Evolutionary conservation across 2,329 filamentous ascomycete species (phyloP).

Genomic region (Fusarium pseudograminearum): DNA sequence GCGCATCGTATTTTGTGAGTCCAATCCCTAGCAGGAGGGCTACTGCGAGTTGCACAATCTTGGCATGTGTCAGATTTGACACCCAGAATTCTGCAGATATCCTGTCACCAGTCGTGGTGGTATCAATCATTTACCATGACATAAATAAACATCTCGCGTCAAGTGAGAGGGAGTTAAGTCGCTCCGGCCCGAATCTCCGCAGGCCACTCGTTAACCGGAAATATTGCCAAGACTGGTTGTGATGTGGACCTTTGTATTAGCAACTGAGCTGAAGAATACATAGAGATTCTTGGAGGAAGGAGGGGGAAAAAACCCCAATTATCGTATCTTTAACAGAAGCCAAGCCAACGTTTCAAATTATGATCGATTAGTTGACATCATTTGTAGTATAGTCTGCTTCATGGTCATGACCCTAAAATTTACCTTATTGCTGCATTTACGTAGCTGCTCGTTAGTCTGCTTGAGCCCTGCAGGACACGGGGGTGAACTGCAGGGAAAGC

Average conservation of each 20-base stretch:
- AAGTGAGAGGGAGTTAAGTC: background rate
- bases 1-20: slow-evolving; percentile 24
- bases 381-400: background rate
- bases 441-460: slow-evolving; percentile 19
- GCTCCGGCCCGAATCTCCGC: slow-evolving; percentile 29
- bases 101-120: slow-evolving; percentile 13
- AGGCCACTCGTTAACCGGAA: slow-evolving; percentile 15
- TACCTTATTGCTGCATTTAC: slow-evolving; percentile 10
- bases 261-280: slow-evolving; percentile 1
- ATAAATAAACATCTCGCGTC: background rate
- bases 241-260: slow-evolving; percentile 9
- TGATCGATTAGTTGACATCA: background rate
- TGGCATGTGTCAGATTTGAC: slow-evolving; percentile 32
- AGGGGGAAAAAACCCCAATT: background rate
- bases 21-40: background rate
- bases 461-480: slow-evolving; percentile 41
- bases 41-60: slow-evolving; percentile 2
- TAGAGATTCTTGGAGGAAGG: background rate
- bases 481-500: slow-evolving; percentile 4
- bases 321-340: background rate
- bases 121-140: background rate
- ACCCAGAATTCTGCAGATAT: slow-evolving; percentile 2
- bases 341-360: background rate
- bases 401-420: slow-evolving; percentile 21
- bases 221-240: slow-evolving; percentile 7